phyloP scores from a whole-genome alignment of 78 protist genomes.

The Monosiga brevicollis region DNA sequence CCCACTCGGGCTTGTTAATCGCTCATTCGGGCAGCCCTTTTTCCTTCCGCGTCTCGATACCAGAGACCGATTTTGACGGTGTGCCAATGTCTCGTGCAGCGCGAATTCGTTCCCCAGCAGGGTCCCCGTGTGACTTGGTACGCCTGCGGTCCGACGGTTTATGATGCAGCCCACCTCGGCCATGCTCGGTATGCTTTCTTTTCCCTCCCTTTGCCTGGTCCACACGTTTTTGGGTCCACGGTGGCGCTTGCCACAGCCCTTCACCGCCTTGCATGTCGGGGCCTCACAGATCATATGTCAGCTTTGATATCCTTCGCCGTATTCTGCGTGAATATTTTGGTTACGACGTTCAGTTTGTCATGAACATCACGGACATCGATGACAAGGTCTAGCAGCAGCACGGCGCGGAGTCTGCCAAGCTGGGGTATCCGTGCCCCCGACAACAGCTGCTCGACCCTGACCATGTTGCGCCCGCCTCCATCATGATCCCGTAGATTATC shows the following conservation, averaged over 20 bases:
- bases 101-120: constrained; percentile 12
- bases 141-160: constrained; percentile 99
- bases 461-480: background rate
- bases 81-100: background rate
- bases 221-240: background rate
- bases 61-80: too few species aligned
- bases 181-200: constrained; percentile 63
- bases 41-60: background rate
- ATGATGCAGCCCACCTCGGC: constrained; percentile 93
- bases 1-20: background rate
- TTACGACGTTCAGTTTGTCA: constrained; percentile 61
- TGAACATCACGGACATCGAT: constrained; percentile 98
- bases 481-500: constrained; percentile 51
- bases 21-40: background rate
- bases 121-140: constrained; percentile 66
- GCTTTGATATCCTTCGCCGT: constrained; percentile 90
- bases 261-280: background rate
- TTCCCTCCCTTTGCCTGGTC: constrained; percentile 1
- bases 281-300: constrained; percentile 64
- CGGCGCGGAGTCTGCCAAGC: background rate
- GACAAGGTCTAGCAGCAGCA: constrained; percentile 67
- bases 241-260: background rate
- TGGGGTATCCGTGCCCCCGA: background rate
- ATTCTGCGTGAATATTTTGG: constrained; percentile 81
- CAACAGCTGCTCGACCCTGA: background rate